Conservation (phyloP, 768 basidiomycete genomes). For the Cubamyces lactineus region DNA sequence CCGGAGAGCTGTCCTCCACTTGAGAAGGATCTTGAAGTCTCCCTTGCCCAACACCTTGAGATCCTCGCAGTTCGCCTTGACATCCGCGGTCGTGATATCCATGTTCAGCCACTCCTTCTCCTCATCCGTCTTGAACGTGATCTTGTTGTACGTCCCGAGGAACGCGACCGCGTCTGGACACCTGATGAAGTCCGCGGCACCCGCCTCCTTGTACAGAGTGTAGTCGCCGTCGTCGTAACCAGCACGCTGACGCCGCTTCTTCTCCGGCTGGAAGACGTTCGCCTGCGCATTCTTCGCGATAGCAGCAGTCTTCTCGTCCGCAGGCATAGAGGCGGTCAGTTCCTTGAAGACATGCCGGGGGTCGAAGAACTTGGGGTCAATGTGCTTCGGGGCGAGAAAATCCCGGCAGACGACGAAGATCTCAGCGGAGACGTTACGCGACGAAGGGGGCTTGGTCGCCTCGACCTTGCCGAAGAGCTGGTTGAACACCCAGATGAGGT, state of each 20-base stretch:
- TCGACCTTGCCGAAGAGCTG: constrained; percentile 97
- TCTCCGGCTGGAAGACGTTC: constrained; percentile 97
- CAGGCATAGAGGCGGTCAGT: constrained; percentile 51
- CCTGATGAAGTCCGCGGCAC: constrained; percentile 73
- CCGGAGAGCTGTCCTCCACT: constrained; percentile 86
- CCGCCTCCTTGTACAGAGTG: constrained; percentile 77
- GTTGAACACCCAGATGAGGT: constrained; percentile 97
- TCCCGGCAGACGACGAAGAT: constrained; percentile 99
- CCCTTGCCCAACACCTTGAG: constrained; percentile 97
- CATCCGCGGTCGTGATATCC: constrained; percentile 74
- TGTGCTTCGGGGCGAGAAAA: constrained; percentile 91
- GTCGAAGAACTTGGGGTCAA: constrained; percentile 98
- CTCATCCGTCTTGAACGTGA: constrained; percentile 78
- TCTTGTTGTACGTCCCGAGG: constrained; percentile 78
- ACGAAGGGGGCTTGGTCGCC: constrained; percentile 98
- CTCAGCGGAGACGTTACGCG: constrained; percentile 98
- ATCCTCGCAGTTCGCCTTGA: constrained; percentile 85
- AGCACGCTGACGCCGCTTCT: constrained; percentile 89
- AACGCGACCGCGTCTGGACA: constrained; percentile 73
- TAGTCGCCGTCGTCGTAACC: constrained; percentile 96
- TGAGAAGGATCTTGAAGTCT: constrained; percentile 91
- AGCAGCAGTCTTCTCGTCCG: constrained; percentile 53
- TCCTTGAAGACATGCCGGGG: constrained; percentile 99
- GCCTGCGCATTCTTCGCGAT: constrained; percentile 72
- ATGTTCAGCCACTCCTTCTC: constrained; percentile 85